Evolutionary conservation across 768 basidiomycete genomes (phyloP), one percentile per base, ranked within the genome.

Genomic region (Suillus ampliporus): DNA sequence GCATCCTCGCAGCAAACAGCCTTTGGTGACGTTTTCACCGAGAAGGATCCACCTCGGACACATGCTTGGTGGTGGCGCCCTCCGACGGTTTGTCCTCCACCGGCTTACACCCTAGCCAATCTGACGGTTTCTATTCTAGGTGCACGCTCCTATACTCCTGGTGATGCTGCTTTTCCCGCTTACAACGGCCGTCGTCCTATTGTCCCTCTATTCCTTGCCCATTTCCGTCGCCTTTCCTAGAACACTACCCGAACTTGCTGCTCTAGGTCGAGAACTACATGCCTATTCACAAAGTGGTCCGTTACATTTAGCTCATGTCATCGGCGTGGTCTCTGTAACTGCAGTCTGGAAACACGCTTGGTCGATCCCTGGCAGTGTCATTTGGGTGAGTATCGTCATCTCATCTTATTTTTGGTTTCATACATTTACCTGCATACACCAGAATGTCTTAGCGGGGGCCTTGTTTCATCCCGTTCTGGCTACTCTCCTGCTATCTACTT

Each of bases 271-370:
- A 46, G 91, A 92, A 63, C 84, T 93, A 8, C 90, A 90, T 69
- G 86, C 83, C 58, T 95, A 94, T 74, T 86, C 90, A 10, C 89
- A 89, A 72, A 88, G 88, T 63, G 90, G 91, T 13, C 67, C 79
- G 35, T 79, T 77, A 3, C 84, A 89, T 21, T 79, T 87, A 58
- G 83, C 84, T 9, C 96, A 97, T 76, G 92, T 97, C 58, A 74
- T 96, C 47, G 87, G 83, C 28, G 94, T 95, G 56, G 83, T 98
- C 69, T 88, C 90, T 43, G 82, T 95, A 15, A 89, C 91, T 19
- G 92, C 93, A 5, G 79, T 94, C 34, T 98, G 95, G 94, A 97
- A 95, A 77, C 96, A 98, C 74, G 94, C 95, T 4, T 98, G 95
- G 96, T 95, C 93, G 63, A 86, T 98, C 62, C 96, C 96, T 10